phyloP scores from a whole-genome alignment of 1,139 yeast species.

The Hyphopichia buzzinii region DNA sequence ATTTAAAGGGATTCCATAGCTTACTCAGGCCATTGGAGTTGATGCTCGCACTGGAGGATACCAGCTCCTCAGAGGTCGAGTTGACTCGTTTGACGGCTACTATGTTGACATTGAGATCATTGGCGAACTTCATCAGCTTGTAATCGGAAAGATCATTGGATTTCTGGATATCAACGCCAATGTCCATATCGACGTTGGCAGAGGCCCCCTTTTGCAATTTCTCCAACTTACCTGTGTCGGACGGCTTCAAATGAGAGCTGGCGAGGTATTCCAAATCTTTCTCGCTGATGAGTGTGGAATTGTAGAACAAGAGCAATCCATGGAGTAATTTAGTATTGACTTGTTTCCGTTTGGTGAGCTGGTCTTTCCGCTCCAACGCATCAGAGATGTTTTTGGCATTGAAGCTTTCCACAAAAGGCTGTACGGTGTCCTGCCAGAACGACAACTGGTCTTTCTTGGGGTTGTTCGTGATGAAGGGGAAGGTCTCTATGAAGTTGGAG shows the following conservation, averaged over 20 bases:
- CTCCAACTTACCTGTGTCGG: slow-evolving; percentile 52
- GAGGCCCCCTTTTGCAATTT: slow-evolving; percentile 25
- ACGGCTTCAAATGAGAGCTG: slow-evolving; percentile 48
- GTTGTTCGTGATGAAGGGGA: slow-evolving; percentile 67
- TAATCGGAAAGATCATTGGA: slow-evolving; percentile 35
- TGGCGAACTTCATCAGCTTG: slow-evolving; percentile 39
- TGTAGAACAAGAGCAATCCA: slow-evolving; percentile 63
- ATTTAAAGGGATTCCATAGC: slow-evolving; percentile 24
- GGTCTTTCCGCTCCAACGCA: slow-evolving; percentile 69
- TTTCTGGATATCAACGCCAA: not conserved
- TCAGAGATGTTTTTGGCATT: slow-evolving; percentile 65
- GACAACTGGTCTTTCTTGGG: slow-evolving; percentile 44
- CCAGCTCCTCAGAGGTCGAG: not conserved
- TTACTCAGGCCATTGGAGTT: slow-evolving; percentile 5
- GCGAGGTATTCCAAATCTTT: slow-evolving; percentile 54
- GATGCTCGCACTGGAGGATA: not conserved
- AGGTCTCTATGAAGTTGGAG: slow-evolving; percentile 55
- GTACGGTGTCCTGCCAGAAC: slow-evolving; percentile 80
- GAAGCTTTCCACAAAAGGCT: slow-evolving; percentile 75
- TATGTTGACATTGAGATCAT: slow-evolving; percentile 63
- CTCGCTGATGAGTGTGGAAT: slow-evolving; percentile 69
- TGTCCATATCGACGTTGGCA: slow-evolving; percentile 6
- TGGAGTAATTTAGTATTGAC: slow-evolving; percentile 59
- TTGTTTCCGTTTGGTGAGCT: slow-evolving; percentile 69
- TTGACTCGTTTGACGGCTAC: slow-evolving; percentile 52